Percentiles rank a stretch among this genome's conserved stretches.
phyloP scores from a whole-genome alignment of 1,284 basidiomycete species.

The Trametes versicolor region DNA sequence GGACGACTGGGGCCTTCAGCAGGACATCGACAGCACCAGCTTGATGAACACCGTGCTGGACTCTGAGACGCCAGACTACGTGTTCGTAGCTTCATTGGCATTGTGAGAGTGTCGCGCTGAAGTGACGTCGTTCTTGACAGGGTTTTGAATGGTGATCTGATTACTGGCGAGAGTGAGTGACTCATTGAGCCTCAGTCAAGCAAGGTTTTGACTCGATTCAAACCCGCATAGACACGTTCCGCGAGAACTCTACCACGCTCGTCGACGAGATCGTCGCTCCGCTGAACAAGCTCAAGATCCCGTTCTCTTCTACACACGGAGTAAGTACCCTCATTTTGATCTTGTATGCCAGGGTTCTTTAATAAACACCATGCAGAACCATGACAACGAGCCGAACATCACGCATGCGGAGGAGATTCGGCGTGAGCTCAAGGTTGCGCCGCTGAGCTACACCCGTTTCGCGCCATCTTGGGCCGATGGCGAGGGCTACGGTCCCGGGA shows the following conservation, averaged over 20 bases:
- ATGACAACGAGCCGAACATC: conserved; percentile 75
- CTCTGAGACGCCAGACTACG: conserved; percentile 69
- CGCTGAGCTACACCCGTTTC: conserved; percentile 68
- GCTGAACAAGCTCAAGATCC: conserved; percentile 44
- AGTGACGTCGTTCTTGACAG: conserved; percentile 7
- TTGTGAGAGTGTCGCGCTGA: background rate
- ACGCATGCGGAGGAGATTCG: conserved; percentile 68
- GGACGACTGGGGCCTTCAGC: conserved; percentile 70
- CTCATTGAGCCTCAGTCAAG: background rate
- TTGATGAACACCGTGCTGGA: conserved; percentile 63
- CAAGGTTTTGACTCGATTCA: background rate
- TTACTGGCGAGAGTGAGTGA: conserved; percentile 71
- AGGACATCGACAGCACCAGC: conserved; percentile 65
- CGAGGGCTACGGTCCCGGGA: conserved; percentile 62
- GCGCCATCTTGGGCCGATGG: conserved; percentile 70
- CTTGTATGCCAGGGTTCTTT: background rate
- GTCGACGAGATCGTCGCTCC: conserved; percentile 49
- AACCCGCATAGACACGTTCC: conserved; percentile 62
- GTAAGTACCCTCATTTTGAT: conserved; percentile 46
- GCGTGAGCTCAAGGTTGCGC: conserved; percentile 63
- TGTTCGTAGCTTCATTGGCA: conserved; percentile 50
- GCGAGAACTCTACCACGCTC: conserved; percentile 43
- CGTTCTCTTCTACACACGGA: conserved; percentile 58
- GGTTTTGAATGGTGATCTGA: conserved; percentile 70
- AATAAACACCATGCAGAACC: conserved; percentile 58